Evolutionary conservation across 192 early-diverging fungal genomes (phyloP).

Genomic region (Coemansia sp.): DNA sequence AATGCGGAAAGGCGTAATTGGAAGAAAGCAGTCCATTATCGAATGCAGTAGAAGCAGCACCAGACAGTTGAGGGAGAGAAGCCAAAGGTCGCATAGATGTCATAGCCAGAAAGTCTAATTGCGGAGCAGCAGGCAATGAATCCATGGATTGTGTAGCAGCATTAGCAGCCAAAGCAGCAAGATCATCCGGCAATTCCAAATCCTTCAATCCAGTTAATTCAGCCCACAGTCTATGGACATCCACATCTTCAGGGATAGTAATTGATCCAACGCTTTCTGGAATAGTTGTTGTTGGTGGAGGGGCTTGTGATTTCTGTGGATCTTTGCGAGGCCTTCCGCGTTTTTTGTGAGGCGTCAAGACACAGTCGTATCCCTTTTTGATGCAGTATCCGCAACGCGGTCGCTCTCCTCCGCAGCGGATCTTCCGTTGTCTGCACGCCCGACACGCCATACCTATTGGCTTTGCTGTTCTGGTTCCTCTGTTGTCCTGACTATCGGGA

Average conservation of each 20-base stretch:
- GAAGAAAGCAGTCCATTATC: slow-evolving; percentile 18
- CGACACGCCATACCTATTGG: slow-evolving; percentile 54
- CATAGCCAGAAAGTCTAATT: not conserved
- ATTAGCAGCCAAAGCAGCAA: slow-evolving; percentile 31
- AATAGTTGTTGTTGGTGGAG: not conserved
- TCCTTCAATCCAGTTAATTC: slow-evolving; percentile 43
- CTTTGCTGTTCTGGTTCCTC: not conserved
- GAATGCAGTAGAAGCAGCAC: not conserved
- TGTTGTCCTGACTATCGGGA: not conserved
- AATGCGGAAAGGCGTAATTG: slow-evolving; percentile 48
- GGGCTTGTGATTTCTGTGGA: slow-evolving; percentile 5
- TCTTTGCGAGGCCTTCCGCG: slow-evolving; percentile 45
- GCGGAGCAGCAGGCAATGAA: not conserved
- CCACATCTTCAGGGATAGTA: slow-evolving; percentile 21
- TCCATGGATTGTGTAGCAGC: slow-evolving; percentile 20
- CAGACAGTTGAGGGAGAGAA: too few relatives aligned
- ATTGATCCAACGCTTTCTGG: not conserved
- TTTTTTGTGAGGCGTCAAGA: slow-evolving; percentile 52
- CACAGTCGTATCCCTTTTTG: slow-evolving; percentile 47
- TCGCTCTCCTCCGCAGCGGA: slow-evolving; percentile 51
- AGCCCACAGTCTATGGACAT: slow-evolving; percentile 40
- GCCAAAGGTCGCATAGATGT: too few relatives aligned
- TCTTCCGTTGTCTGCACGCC: slow-evolving; percentile 51
- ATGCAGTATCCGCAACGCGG: slow-evolving; percentile 54
- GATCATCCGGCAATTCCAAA: slow-evolving; percentile 33